Conservation (phyloP, 768 basidiomycete genomes). For the Mycena rebaudengoi region DNA sequence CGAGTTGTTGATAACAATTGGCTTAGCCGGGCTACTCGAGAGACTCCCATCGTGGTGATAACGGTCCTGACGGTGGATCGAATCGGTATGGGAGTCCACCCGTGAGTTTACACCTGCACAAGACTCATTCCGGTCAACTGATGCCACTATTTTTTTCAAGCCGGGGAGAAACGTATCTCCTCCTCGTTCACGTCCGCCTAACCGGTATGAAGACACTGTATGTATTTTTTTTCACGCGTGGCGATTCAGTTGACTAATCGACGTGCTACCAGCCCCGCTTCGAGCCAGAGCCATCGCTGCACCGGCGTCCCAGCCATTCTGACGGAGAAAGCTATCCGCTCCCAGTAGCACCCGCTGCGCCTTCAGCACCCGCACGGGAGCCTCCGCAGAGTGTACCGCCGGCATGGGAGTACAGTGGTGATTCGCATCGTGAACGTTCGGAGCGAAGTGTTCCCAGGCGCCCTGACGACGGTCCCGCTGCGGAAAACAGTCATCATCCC, state of each 20-base stretch:
- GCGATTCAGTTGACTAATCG: not conserved
- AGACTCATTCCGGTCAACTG: not conserved
- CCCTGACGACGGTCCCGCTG: slow-evolving; percentile 1
- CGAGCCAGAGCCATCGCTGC: slow-evolving; percentile 6
- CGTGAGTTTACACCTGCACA: not conserved
- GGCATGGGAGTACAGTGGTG: slow-evolving; percentile 18
- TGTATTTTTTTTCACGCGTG: not conserved
- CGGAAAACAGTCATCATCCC: not conserved
- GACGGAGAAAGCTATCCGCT: slow-evolving; percentile 3
- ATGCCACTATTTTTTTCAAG: not conserved
- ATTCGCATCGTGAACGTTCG: slow-evolving; percentile 1
- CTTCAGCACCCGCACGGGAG: slow-evolving; percentile 4
- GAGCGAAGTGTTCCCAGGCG: slow-evolving; percentile 5
- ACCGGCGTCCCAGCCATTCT: slow-evolving; percentile 14
- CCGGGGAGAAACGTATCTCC: slow-evolving; percentile 19
- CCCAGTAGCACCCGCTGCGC: not conserved
- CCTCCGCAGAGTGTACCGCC: not conserved
- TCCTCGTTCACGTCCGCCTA: slow-evolving; percentile 15
- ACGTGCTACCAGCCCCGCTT: slow-evolving; percentile 2
- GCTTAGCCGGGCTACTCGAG: slow-evolving; percentile 10
- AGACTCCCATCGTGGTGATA: slow-evolving; percentile 19
- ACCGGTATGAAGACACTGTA: slow-evolving; percentile 20
- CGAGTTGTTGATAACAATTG: not conserved
- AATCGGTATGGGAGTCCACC: slow-evolving; percentile 15
- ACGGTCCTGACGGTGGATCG: slow-evolving; percentile 13